Evolutionary conservation across 1,284 basidiomycete genomes (phyloP).

Genomic region (Macrocystidia cucumis): DNA sequence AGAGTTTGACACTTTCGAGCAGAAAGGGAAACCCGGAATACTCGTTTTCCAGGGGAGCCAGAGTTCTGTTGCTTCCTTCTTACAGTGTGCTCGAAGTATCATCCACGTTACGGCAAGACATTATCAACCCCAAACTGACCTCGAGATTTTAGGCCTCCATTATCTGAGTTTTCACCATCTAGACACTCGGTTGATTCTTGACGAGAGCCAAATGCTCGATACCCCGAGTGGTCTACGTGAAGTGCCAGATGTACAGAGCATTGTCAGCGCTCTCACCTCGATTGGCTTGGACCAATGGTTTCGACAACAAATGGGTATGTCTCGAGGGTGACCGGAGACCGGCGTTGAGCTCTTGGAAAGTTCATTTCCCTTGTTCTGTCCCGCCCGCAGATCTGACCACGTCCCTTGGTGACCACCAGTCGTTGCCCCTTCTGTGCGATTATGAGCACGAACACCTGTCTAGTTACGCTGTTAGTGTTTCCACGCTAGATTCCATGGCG

Average conservation of each 20-base stretch:
- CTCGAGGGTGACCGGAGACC: no score
- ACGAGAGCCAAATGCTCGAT: slow-evolving; percentile 12
- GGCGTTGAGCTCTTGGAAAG: no score
- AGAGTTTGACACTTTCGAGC: background rate
- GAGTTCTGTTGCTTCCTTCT: slow-evolving; percentile 22
- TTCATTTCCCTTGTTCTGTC: no score
- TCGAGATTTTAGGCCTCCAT: slow-evolving; percentile 19
- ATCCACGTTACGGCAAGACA: background rate
- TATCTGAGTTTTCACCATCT: slow-evolving; percentile 34
- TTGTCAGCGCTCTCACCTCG: slow-evolving; percentile 21
- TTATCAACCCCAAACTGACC: background rate
- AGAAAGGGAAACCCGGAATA: slow-evolving; percentile 29
- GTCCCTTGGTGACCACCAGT: no score
- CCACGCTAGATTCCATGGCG: no score
- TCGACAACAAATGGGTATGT: slow-evolving; percentile 27
- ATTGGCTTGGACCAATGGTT: slow-evolving; percentile 31
- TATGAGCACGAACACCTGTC: no score
- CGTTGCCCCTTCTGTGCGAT: no score
- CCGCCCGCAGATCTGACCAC: no score
- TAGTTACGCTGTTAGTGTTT: no score
- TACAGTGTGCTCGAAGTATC: slow-evolving; percentile 25
- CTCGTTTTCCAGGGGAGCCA: slow-evolving; percentile 28
- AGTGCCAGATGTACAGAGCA: slow-evolving; percentile 22
- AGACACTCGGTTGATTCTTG: slow-evolving; percentile 22
- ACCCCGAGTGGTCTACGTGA: slow-evolving; percentile 28